Conservation (phyloP, 1,139 yeast genomes). For the Taphrina betulina region DNA sequence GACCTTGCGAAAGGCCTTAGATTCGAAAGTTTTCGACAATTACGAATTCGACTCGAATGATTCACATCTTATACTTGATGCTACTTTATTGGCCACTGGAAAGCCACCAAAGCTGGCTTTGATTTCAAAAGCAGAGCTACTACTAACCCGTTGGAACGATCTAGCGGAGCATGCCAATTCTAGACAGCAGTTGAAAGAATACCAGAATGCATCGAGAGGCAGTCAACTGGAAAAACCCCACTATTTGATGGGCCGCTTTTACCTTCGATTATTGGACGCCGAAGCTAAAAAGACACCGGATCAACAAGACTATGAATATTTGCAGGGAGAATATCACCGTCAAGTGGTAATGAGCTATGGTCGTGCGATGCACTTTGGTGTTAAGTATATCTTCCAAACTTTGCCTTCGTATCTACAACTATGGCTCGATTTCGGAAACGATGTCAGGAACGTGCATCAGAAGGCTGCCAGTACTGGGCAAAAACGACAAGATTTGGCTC, state of each 20-base stretch:
- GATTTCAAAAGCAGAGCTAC: constrained; percentile 55
- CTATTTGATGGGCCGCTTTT: constrained; percentile 77
- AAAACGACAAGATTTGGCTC: constrained; percentile 38
- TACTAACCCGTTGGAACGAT: constrained; percentile 88
- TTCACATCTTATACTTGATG: constrained; percentile 3
- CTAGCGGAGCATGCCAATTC: constrained; percentile 81
- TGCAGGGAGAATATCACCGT: constrained; percentile 64
- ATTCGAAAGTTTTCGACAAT: constrained; percentile 37
- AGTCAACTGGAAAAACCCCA: constrained; percentile 74
- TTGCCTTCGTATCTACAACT: constrained; percentile 84
- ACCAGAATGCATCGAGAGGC: constrained; percentile 58
- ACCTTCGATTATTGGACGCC: constrained; percentile 71
- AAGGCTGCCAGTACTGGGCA: constrained; percentile 26
- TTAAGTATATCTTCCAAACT: constrained; percentile 73
- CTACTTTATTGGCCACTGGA: background rate
- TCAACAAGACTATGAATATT: constrained; percentile 43
- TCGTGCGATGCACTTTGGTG: constrained; percentile 66
- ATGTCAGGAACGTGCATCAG: constrained; percentile 7
- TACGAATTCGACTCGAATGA: constrained; percentile 25
- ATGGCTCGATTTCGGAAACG: constrained; percentile 80
- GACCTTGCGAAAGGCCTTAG: constrained; percentile 53
- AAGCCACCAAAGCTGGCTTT: constrained; percentile 37
- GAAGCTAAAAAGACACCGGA: constrained; percentile 47
- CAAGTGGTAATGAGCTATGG: constrained; percentile 65
- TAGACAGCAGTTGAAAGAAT: constrained; percentile 67